Evolutionary conservation across 129 eudicot genomes (phyloP).

Genomic region (Centella asiatica): DNA sequence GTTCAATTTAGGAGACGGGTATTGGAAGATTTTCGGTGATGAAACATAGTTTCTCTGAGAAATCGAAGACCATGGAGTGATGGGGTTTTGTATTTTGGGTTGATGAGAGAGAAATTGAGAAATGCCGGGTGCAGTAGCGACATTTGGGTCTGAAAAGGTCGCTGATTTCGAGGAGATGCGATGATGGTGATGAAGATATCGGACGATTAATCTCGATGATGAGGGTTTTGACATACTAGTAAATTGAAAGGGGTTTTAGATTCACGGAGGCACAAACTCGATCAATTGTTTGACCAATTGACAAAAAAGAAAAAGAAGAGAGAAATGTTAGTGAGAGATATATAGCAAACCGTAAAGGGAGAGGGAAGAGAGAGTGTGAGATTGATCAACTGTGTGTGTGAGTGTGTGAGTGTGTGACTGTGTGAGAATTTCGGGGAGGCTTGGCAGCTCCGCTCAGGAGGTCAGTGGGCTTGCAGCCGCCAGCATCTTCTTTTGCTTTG

Average conservation of each 20-base stretch:
- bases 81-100: conserved; percentile 13
- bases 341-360: background rate
- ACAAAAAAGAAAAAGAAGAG: background rate
- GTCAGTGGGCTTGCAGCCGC: too few species aligned
- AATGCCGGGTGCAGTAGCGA: conserved; percentile 18
- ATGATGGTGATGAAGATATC: conserved; percentile 32
- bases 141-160: conserved; percentile 23
- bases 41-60: conserved; percentile 20
- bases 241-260: conserved; percentile 32
- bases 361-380: background rate
- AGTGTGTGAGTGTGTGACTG: background rate
- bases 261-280: conserved; percentile 57
- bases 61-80: conserved; percentile 19
- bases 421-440: background rate
- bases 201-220: conserved; percentile 36
- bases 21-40: conserved; percentile 13
- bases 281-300: conserved; percentile 24
- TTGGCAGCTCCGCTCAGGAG: background rate
- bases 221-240: conserved; percentile 71
- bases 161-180: conserved; percentile 30
- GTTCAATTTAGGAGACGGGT: conserved; percentile 6
- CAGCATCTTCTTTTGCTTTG: too few species aligned
- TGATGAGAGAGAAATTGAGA: conserved; percentile 25
- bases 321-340: too few species aligned
- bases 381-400: background rate